Conservation (phyloP, 2,329 filamentous ascomycete genomes). For the Pseudocercospora crystallina region DNA sequence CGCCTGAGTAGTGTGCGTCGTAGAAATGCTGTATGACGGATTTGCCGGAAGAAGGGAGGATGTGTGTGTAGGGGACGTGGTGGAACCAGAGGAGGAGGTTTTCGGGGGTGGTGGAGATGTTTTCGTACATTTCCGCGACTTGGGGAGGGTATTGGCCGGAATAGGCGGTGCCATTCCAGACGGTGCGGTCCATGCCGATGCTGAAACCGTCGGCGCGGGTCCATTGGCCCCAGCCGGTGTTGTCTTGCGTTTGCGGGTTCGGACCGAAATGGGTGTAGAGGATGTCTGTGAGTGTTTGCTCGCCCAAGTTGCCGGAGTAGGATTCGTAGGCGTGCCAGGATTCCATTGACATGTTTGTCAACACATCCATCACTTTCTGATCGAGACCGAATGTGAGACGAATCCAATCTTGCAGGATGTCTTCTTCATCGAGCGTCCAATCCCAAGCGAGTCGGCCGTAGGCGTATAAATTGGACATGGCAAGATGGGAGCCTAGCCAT, state of each 20-base stretch:
- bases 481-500: slow-evolving; percentile 68
- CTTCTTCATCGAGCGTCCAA: slow-evolving; percentile 49
- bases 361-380: slow-evolving; percentile 55
- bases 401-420: slow-evolving; percentile 65
- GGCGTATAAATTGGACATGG: slow-evolving; percentile 71
- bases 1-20: slow-evolving; percentile 61
- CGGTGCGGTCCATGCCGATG: slow-evolving; percentile 72
- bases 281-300: slow-evolving; percentile 69
- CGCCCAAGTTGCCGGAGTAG: slow-evolving; percentile 68
- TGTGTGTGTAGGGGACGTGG: slow-evolving; percentile 67
- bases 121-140: slow-evolving; percentile 59
- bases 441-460: slow-evolving; percentile 69
- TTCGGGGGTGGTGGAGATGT: slow-evolving; percentile 64
- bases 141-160: slow-evolving; percentile 66
- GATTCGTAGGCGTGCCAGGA: slow-evolving; percentile 72
- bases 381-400: slow-evolving; percentile 64
- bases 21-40: slow-evolving; percentile 70
- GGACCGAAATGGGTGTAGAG: slow-evolving; percentile 67
- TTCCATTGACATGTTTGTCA: slow-evolving; percentile 63
- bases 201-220: slow-evolving; percentile 60
- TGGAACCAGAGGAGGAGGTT: slow-evolving; percentile 72
- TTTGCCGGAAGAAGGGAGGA: slow-evolving; percentile 61
- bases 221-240: slow-evolving; percentile 71
- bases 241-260: slow-evolving; percentile 65
- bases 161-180: slow-evolving; percentile 65